phyloP scores from a whole-genome alignment of 164 flowering plant genomes.

The Vitis vinifera region DNA sequence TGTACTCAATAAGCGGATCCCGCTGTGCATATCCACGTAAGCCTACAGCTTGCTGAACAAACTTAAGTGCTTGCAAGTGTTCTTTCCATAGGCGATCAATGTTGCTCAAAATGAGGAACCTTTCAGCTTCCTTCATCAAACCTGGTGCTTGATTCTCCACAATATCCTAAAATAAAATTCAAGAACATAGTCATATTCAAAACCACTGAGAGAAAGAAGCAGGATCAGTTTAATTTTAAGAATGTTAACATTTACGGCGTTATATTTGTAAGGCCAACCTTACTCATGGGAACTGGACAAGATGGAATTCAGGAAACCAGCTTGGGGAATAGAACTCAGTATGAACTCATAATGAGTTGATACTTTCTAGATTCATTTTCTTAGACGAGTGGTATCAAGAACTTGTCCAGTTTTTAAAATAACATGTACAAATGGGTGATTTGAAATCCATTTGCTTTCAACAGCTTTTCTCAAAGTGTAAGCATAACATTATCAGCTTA shows the following conservation, averaged over 20 bases:
- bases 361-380: not conserved
- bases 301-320: not conserved
- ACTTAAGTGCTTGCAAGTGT: conserved; percentile 94
- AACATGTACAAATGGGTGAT: not conserved
- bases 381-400: not conserved
- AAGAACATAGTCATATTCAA: not conserved
- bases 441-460: not conserved
- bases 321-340: not conserved
- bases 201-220: not conserved
- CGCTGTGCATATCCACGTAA: conserved; percentile 97
- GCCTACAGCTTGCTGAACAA: conserved; percentile 99
- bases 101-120: conserved; percentile 84
- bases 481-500: no score
- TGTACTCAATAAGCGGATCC: conserved; percentile 97
- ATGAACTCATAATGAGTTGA: not conserved
- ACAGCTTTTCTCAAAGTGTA: no score
- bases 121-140: conserved; percentile 96
- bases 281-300: not conserved
- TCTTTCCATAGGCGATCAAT: conserved; percentile 98
- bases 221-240: not conserved
- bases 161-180: conserved; percentile 53
- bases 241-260: no score
- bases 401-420: not conserved
- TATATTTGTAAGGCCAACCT: not conserved
- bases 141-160: conserved; percentile 90